phyloP scores from a whole-genome alignment of 164 flowering plant genomes.

The Vitis cinerea region DNA sequence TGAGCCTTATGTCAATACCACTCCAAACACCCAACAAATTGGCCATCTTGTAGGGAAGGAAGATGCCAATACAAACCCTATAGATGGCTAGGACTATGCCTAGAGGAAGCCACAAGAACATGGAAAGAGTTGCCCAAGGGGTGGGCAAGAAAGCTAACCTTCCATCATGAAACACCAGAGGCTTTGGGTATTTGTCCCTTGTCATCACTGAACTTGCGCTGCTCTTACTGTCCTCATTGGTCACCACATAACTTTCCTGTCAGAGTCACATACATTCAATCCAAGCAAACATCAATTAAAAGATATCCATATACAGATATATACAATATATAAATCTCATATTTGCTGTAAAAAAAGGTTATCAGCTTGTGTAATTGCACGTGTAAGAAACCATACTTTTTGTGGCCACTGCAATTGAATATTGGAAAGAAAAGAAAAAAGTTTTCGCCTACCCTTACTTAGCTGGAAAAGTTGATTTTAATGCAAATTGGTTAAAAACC shows the following conservation, averaged over 20 bases:
- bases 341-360: too few relatives aligned
- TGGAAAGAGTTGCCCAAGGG: slow-evolving; percentile 57
- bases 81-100: slow-evolving; percentile 57
- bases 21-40: slow-evolving; percentile 23
- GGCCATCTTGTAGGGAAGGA: slow-evolving; percentile 48
- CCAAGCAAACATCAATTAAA: not conserved
- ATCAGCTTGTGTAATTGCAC: too few relatives aligned
- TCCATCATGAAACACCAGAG: slow-evolving; percentile 86
- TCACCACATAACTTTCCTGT: slow-evolving; percentile 59
- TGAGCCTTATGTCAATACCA: slow-evolving; percentile 41
- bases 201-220: slow-evolving; percentile 33
- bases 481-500: too few relatives aligned
- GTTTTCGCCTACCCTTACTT: too few relatives aligned
- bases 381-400: not conserved
- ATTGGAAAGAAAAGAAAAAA: not conserved
- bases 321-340: too few relatives aligned
- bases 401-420: not conserved
- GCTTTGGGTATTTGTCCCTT: slow-evolving; percentile 73
- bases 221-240: slow-evolving; percentile 41
- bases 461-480: too few relatives aligned
- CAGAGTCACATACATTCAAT: not conserved
- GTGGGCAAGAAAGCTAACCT: slow-evolving; percentile 84
- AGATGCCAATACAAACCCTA: slow-evolving; percentile 49
- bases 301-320: not conserved
- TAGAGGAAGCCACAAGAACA: slow-evolving; percentile 86